Percentiles rank a stretch among this genome's conserved stretches.
These are phyloP conservation scores for Thamnidium elegans DNA, from an alignment of 192 early-diverging fungal genomes.

Conservation along the genomic window DNA sequence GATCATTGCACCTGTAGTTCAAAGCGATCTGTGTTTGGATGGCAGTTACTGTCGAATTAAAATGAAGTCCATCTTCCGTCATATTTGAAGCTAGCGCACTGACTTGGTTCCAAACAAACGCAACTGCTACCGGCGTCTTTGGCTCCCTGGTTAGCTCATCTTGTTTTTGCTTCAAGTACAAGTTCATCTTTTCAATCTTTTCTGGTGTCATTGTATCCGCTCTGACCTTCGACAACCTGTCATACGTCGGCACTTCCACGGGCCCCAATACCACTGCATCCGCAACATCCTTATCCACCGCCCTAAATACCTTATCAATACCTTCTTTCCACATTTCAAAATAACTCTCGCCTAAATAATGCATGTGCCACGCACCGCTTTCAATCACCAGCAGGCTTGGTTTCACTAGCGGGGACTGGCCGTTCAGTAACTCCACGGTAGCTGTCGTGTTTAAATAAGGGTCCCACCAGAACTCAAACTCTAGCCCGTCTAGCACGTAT, in stretches of 20 bases:
- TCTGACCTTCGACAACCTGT: slow-evolving; percentile 45
- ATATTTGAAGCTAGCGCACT: slow-evolving; percentile 21
- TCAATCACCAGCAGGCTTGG: slow-evolving; percentile 50
- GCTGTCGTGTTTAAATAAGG: slow-evolving; percentile 58
- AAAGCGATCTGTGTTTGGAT: slow-evolving; percentile 55
- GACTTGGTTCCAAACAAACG: slow-evolving; percentile 46
- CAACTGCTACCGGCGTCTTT: slow-evolving; percentile 38
- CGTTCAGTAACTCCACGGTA: slow-evolving; percentile 27
- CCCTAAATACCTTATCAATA: slow-evolving; percentile 40
- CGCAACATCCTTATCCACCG: slow-evolving; percentile 30
- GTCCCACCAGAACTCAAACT: slow-evolving; percentile 73
- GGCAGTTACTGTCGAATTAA: slow-evolving; percentile 41
- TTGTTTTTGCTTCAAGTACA: slow-evolving; percentile 41
- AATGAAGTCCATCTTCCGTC: slow-evolving; percentile 75
- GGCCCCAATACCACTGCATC: slow-evolving; percentile 34
- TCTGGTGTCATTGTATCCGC: slow-evolving; percentile 39
- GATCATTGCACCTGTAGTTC: slow-evolving; percentile 62
- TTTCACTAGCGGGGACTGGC: neutral
- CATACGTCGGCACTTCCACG: slow-evolving; percentile 41
- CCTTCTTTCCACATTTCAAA: slow-evolving; percentile 40
- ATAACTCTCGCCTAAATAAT: slow-evolving; percentile 46
- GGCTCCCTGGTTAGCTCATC: neutral
- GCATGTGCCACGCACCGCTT: slow-evolving; percentile 66
- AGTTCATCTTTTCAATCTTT: slow-evolving; percentile 54
- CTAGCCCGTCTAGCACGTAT: slow-evolving; percentile 25